phyloP scores from a whole-genome alignment of 2,329 filamentous ascomycete species.

The Xylariaceae sp. region DNA sequence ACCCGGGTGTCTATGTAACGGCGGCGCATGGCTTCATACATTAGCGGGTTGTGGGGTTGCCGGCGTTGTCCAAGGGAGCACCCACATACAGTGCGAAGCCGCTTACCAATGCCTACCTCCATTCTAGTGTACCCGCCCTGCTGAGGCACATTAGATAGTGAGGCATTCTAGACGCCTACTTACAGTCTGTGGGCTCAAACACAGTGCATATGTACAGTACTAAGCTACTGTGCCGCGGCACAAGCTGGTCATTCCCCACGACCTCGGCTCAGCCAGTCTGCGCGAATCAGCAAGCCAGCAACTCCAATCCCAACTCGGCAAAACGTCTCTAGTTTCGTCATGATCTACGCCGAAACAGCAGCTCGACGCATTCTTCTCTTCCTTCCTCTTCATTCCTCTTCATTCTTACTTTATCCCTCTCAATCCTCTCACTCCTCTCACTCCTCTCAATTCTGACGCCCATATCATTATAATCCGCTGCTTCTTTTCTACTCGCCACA shows the following conservation, averaged over 20 bases:
- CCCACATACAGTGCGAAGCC: too few species aligned
- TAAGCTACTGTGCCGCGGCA: background rate
- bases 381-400: constrained; percentile 11
- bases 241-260: constrained; percentile 11
- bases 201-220: background rate
- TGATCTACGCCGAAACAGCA: constrained; percentile 26
- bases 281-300: constrained; percentile 41
- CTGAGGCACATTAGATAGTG: too few species aligned
- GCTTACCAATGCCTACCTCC: too few species aligned
- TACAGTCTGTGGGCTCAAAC: background rate
- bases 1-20: too few species aligned
- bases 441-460: background rate
- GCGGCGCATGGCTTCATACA: too few species aligned
- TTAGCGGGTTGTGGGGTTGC: too few species aligned
- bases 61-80: too few species aligned
- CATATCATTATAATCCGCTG: too few species aligned
- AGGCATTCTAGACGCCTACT: too few species aligned
- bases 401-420: constrained; percentile 21
- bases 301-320: constrained; percentile 30
- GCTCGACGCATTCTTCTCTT: constrained; percentile 29
- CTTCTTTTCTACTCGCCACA: constrained; percentile 1
- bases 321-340: constrained; percentile 21
- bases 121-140: too few species aligned
- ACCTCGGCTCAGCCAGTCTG: constrained; percentile 35
- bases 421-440: constrained; percentile 1